Evolutionary conservation across 805 yeast genomes (phyloP).

Genomic region (Lipomyces japonicus): DNA sequence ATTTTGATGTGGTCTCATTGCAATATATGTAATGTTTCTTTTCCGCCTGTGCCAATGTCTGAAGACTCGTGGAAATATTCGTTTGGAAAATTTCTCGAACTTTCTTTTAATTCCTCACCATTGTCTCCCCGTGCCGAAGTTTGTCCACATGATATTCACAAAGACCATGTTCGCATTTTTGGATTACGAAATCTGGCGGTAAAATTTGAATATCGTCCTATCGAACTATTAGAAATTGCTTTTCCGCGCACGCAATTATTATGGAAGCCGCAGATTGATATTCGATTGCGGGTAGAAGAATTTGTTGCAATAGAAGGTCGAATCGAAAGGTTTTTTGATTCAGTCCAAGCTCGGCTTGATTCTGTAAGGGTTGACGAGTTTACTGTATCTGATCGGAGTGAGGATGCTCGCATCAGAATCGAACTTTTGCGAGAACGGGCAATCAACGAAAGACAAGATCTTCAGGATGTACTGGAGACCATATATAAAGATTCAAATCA

Average conservation of each 20-base stretch:
- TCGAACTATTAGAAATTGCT: conserved; percentile 73
- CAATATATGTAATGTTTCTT: conserved; percentile 65
- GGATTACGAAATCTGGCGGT: conserved; percentile 76
- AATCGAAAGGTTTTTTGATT: conserved; percentile 60
- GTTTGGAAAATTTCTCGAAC: conserved; percentile 87
- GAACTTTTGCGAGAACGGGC: conserved; percentile 55
- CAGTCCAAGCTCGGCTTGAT: conserved; percentile 63
- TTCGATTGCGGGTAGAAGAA: conserved; percentile 62
- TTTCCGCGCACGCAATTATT: conserved; percentile 68
- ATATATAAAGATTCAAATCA: conserved; percentile 56
- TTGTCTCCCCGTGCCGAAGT: conserved; percentile 56
- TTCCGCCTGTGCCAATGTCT: conserved; percentile 78
- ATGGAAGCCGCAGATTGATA: conserved; percentile 70
- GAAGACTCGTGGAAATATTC: conserved; percentile 87
- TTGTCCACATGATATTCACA: conserved; percentile 77
- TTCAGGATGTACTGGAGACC: conserved; percentile 47
- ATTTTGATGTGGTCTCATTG: conserved; percentile 92
- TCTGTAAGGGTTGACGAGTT: conserved; percentile 78
- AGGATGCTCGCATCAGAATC: conserved; percentile 61
- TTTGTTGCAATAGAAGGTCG: conserved; percentile 53
- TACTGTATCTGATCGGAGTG: conserved; percentile 58
- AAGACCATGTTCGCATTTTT: conserved; percentile 79
- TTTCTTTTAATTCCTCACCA: conserved; percentile 68
- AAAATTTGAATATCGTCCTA: conserved; percentile 67
- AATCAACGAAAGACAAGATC: conserved; percentile 47